Evolutionary conservation across 1,139 yeast genomes (phyloP).

Genomic region (Pichiaceae sp.): DNA sequence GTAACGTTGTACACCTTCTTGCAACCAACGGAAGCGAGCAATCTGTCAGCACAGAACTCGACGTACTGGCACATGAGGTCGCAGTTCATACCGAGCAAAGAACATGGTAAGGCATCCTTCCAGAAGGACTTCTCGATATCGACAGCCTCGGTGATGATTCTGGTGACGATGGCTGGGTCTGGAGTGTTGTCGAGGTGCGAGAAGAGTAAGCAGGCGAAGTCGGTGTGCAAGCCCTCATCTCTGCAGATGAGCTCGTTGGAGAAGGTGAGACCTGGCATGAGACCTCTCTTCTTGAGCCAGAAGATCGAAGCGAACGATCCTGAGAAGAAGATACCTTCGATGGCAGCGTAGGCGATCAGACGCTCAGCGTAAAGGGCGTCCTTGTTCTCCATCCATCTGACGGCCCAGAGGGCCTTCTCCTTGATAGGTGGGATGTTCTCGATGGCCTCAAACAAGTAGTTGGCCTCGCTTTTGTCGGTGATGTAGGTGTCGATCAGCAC

Average conservation of each 20-base stretch:
- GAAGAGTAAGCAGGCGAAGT: constrained; percentile 91
- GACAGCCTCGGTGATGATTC: constrained; percentile 92
- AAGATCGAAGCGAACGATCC: constrained; percentile 97
- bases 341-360: constrained; percentile 97
- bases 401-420: constrained; percentile 97
- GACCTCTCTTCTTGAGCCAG: constrained; percentile 96
- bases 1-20: constrained; percentile 77
- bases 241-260: constrained; percentile 95
- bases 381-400: constrained; percentile 87
- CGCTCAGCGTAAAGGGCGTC: constrained; percentile 91
- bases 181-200: constrained; percentile 92
- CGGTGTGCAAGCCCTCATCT: constrained; percentile 98
- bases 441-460: constrained; percentile 84
- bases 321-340: constrained; percentile 96
- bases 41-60: constrained; percentile 94
- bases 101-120: constrained; percentile 87
- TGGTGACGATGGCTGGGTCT: constrained; percentile 64
- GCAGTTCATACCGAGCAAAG: constrained; percentile 88
- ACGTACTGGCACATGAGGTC: constrained; percentile 94
- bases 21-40: constrained; percentile 84
- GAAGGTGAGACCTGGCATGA: constrained; percentile 97
- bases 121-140: constrained; percentile 88
- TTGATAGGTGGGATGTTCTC: constrained; percentile 90
- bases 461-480: constrained; percentile 89
- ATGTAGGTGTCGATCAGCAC: constrained; percentile 88